A percentile compares a stretch with the other conserved stretches of the same genome.
These are phyloP conservation scores for Candida jianshihensis DNA, from an alignment of 805 yeast species.

Conservation along the genomic window DNA sequence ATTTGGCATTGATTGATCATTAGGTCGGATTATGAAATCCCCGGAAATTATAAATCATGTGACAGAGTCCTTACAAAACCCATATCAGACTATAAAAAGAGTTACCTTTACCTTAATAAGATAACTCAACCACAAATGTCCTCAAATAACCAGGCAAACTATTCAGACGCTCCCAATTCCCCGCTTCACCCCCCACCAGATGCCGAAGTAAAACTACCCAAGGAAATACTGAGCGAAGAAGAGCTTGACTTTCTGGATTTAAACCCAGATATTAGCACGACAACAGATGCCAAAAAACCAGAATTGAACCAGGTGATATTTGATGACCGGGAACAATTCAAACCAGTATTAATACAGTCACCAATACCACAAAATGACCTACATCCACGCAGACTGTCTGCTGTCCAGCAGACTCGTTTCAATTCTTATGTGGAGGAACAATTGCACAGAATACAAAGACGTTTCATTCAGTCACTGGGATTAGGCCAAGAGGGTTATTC, in stretches of 20 bases:
- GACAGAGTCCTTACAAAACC: no score
- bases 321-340: conserved; percentile 11
- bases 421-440: conserved; percentile 47
- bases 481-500: conserved; percentile 18
- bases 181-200: conserved; percentile 22
- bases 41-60: no score
- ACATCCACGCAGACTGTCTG: conserved; percentile 26
- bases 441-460: conserved; percentile 47
- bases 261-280: conserved; percentile 15
- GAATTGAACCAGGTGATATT: background rate
- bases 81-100: no score
- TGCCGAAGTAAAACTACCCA: conserved; percentile 11
- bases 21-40: no score
- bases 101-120: no score
- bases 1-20: no score
- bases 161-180: conserved; percentile 12
- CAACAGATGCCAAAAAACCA: background rate
- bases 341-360: conserved; percentile 8
- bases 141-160: background rate
- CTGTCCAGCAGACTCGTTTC: conserved; percentile 50
- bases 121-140: no score
- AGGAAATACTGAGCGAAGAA: conserved; percentile 5
- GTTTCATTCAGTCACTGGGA: conserved; percentile 39
- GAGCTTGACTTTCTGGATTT: conserved; percentile 19
- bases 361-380: conserved; percentile 3